phyloP scores from a whole-genome alignment of 441 rosid species.

The Pelargonium exstipulatum region DNA sequence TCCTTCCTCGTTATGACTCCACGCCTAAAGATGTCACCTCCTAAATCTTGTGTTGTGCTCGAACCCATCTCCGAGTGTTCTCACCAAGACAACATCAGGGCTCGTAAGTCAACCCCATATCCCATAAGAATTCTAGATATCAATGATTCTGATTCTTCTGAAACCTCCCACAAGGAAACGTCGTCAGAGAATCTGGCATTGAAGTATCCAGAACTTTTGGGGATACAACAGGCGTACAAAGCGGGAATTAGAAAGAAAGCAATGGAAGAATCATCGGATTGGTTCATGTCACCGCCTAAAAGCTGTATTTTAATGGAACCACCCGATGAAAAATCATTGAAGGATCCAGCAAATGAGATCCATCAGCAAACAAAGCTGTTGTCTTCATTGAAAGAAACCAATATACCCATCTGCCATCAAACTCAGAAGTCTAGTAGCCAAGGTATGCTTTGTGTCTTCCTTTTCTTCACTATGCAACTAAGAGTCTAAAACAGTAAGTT shows the following conservation, averaged over 20 bases:
- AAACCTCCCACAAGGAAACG: constrained; percentile 42
- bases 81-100: constrained; percentile 26
- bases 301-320: constrained; percentile 66
- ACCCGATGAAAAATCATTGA: constrained; percentile 36
- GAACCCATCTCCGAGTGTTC: constrained; percentile 45
- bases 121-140: constrained; percentile 35
- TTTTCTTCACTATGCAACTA: constrained; percentile 8
- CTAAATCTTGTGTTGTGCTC: constrained; percentile 64
- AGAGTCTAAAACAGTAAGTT: not conserved
- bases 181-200: constrained; percentile 38
- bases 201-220: constrained; percentile 74
- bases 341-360: constrained; percentile 21
- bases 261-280: constrained; percentile 55
- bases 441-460: constrained; percentile 16
- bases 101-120: constrained; percentile 50
- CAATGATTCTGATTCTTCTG: constrained; percentile 36
- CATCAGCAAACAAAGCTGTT: constrained; percentile 24
- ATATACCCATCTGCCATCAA: constrained; percentile 17
- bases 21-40: constrained; percentile 70
- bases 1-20: constrained; percentile 63
- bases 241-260: constrained; percentile 40
- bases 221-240: constrained; percentile 38
- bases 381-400: constrained; percentile 16
- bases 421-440: constrained; percentile 22
- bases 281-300: constrained; percentile 93